Conservation (phyloP, 2,329 filamentous ascomycete species). For the Fusarium subglutinans region DNA sequence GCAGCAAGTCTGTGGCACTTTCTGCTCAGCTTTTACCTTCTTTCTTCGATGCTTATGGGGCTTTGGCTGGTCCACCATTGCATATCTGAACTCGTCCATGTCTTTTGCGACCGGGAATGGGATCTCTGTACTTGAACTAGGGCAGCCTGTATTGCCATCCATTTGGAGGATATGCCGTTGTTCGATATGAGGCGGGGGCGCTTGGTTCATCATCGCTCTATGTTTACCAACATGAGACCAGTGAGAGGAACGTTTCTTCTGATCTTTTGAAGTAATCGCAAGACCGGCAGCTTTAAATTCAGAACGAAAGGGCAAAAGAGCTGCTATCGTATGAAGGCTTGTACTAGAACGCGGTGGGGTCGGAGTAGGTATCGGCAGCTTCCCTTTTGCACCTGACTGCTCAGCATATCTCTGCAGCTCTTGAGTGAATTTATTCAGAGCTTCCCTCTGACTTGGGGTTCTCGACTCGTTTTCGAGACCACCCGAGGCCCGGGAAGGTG, state of each 20-base stretch:
- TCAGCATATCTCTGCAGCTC: conserved; percentile 47
- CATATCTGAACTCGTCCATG: conserved; percentile 48
- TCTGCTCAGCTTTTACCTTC: conserved; percentile 19
- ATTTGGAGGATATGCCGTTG: conserved; percentile 38
- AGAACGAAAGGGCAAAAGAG: conserved; percentile 61
- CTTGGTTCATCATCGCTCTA: conserved; percentile 7
- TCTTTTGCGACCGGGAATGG: conserved; percentile 44
- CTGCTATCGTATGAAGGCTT: conserved; percentile 61
- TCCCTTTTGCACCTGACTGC: conserved; percentile 50
- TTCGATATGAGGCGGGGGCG: background rate
- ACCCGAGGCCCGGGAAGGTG: background rate
- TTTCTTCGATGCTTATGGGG: conserved; percentile 33
- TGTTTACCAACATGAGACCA: conserved; percentile 14
- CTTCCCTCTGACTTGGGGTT: conserved; percentile 55
- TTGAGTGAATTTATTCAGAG: conserved; percentile 50
- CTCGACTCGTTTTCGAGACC: conserved; percentile 46
- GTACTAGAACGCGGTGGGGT: conserved; percentile 52
- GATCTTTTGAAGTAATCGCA: conserved; percentile 61
- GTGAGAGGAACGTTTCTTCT: conserved; percentile 48
- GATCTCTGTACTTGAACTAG: conserved; percentile 45
- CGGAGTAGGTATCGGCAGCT: conserved; percentile 51
- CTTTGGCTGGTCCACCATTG: conserved; percentile 46
- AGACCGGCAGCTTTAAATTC: conserved; percentile 65
- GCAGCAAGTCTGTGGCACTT: conserved; percentile 28
- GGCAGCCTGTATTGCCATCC: conserved; percentile 42